A percentile compares a stretch with the other conserved stretches of the same genome.
Evolutionary conservation across 441 rosid genomes (phyloP).

Genomic region (Euphorbia schlechtendalii): DNA sequence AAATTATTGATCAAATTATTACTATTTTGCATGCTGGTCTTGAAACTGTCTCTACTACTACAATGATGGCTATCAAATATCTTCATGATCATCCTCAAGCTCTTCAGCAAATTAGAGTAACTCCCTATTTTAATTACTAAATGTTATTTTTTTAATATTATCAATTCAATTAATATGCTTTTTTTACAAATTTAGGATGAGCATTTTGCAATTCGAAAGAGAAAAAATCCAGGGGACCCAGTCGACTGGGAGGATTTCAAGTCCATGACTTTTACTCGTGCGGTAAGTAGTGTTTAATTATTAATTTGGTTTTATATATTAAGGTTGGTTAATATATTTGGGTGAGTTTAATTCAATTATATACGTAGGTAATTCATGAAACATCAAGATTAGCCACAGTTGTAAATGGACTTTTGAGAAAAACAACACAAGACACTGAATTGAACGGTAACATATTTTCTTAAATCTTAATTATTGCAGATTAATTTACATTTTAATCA

Average conservation of each 20-base stretch:
- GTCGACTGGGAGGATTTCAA: constrained; percentile 56
- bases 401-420: constrained; percentile 85
- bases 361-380: constrained; percentile 64
- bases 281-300: constrained; percentile 37
- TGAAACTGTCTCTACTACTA: constrained; percentile 86
- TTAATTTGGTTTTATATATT: neutral
- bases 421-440: constrained; percentile 73
- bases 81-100: constrained; percentile 71
- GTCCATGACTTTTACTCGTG: constrained; percentile 72
- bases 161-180: neutral
- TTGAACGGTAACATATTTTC: constrained; percentile 48
- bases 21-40: constrained; percentile 82
- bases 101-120: constrained; percentile 71
- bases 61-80: constrained; percentile 90
- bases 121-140: constrained; percentile 6
- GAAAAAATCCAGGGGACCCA: constrained; percentile 58
- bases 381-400: constrained; percentile 84
- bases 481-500: neutral
- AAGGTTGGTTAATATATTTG: neutral
- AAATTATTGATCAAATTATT: constrained; percentile 79
- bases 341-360: neutral
- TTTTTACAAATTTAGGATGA: constrained; percentile 39
- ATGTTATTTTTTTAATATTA: neutral
- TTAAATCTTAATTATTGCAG: constrained; percentile 8
- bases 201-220: constrained; percentile 52